phyloP scores from a whole-genome alignment of 257 asterid species.

The Anisodus acutangulus region DNA sequence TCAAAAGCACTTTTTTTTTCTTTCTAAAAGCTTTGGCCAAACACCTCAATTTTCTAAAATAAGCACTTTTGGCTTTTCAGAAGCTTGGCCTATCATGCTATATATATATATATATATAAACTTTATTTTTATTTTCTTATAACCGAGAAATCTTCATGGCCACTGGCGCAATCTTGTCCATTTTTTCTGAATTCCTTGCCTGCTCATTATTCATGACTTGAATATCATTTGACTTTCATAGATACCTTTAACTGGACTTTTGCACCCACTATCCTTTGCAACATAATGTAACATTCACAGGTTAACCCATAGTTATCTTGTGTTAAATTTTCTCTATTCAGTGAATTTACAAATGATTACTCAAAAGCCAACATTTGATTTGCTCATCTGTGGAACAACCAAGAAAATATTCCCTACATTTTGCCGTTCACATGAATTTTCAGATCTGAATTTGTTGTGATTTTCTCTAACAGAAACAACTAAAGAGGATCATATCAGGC shows the following conservation, averaged over 20 bases:
- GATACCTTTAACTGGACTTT: neutral
- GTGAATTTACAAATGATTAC: neutral
- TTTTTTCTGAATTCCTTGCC: neutral
- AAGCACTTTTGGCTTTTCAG: no score
- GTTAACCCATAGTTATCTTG: neutral
- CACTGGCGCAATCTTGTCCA: neutral
- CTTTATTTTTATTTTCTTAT: no score
- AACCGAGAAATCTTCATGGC: neutral
- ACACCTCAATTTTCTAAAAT: no score
- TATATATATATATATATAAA: no score
- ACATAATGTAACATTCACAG: neutral
- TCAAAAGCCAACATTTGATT: neutral
- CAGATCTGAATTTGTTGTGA: constrained; percentile 6
- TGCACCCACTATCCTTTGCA: neutral
- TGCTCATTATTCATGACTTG: neutral
- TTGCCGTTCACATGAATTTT: neutral
- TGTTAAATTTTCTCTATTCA: neutral
- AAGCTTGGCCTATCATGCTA: no score
- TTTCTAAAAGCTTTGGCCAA: no score
- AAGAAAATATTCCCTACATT: neutral
- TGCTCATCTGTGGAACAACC: neutral
- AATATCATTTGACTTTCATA: neutral
- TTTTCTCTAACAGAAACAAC: constrained; percentile 41
- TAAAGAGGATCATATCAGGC: constrained; percentile 42
- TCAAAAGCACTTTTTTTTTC: no score